Base-by-base conservation (phyloP, 2,329 filamentous ascomycete genomes). In the Penicillium sumatraense region DNA sequence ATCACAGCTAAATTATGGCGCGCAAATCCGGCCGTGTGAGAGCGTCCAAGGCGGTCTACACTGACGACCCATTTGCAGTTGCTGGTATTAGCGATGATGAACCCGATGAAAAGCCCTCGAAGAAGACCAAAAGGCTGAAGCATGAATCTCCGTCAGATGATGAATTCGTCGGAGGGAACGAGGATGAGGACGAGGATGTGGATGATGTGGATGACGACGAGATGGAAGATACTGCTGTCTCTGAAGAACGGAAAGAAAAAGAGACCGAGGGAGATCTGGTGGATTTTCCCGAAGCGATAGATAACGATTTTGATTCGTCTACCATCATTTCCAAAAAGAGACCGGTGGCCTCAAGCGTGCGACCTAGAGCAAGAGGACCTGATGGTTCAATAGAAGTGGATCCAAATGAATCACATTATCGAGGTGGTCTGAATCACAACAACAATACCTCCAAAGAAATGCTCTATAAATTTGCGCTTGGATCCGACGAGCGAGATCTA, bases 381-480 rank as follows among this genome's bases (percentile, higher is more conserved):
- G 60, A 64, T 61, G 62, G 64, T 23, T 56, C 60, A 13, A 45
- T 63, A 13, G 53, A 53, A 29, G 46, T 61, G 23, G 48, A 62
- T 5, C 46, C 60, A 2, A 58, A 67, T 14, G 68, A 71, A 5
- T 68, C 66, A 1, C 76, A 75, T 58, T 73, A 62, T 23, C 69
- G 76, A 2, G 76, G 76, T 8, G 64, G 74, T 13, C 63, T 68
- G 44, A 72, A 72, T 38, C 65, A 72, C 10, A 60, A 65, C 20
- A 68, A 72, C 14, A 72, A 73, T 54, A 65, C 71, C 24, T 71
- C 70, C 2, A 82, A 81, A 61, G 68, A 73, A 40, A 69, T 74
- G n/a, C 75, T 80, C 49, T 65, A 82, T 54, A 77, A 75, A 55
- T 70, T 79, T 49, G 73, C 80, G 1, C 85, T 83, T 68, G 83